Conservation (phyloP, 2,329 filamentous ascomycete species). For the Stagonosporopsis tanaceti region DNA sequence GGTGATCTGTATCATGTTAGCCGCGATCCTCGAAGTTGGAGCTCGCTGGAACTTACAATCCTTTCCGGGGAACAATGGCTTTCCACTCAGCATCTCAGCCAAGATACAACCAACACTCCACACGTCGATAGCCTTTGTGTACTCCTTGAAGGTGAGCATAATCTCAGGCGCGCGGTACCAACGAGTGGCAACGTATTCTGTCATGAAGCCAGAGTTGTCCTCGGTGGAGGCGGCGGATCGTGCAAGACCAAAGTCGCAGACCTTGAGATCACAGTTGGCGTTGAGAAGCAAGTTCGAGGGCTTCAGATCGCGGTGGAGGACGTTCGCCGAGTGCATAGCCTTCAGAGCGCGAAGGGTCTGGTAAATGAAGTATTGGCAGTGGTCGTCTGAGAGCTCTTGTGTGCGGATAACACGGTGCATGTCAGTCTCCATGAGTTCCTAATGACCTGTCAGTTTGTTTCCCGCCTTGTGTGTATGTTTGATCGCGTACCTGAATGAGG, state of each 20-base stretch:
- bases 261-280: slow-evolving; percentile 98
- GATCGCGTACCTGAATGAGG: slow-evolving; percentile 79
- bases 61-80: slow-evolving; percentile 97
- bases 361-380: slow-evolving; percentile 99
- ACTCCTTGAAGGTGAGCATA: slow-evolving; percentile 99
- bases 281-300: slow-evolving; percentile 96
- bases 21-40: too few relatives aligned
- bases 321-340: slow-evolving; percentile 99
- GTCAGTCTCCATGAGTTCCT: slow-evolving; percentile 99
- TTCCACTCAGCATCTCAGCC: slow-evolving; percentile 98
- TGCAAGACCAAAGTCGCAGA: slow-evolving; percentile 97
- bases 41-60: slow-evolving; percentile 73
- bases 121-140: slow-evolving; percentile 98
- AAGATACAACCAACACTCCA: slow-evolving; percentile 99
- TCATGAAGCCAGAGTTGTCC: slow-evolving; percentile 99
- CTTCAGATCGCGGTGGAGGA: slow-evolving; percentile 96
- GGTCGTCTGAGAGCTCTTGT: slow-evolving; percentile 97
- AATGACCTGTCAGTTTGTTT: slow-evolving; percentile 22
- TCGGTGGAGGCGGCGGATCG: slow-evolving; percentile 96
- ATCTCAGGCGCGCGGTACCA: slow-evolving; percentile 99
- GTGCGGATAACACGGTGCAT: slow-evolving; percentile 99
- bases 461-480: background rate
- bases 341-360: slow-evolving; percentile 97
- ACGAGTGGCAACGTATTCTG: slow-evolving; percentile 98
- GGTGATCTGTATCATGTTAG: slow-evolving; percentile 72